Evolutionary conservation across 805 yeast genomes (phyloP), one percentile per base, ranked within the genome.

Genomic region (Starmerella gropengiesseri): DNA sequence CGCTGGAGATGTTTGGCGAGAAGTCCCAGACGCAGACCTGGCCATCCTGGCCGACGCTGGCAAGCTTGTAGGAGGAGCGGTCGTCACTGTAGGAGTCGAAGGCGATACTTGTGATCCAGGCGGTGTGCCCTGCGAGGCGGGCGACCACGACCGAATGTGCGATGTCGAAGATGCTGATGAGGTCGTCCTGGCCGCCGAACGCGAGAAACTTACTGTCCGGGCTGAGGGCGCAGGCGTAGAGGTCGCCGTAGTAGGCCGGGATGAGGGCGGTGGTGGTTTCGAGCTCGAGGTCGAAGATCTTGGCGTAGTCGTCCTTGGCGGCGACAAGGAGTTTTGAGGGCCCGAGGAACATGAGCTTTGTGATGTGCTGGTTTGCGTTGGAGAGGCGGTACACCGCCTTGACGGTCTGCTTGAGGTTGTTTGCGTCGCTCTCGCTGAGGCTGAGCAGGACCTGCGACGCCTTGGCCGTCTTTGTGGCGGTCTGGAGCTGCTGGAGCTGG

Each of bases 241-340:
- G 60, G 0, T 85, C 84, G 27, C 79, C 82, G 56, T 76, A 81
- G 53, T 76, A 78, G 27, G 79, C 70, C 4, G 82, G 75, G 26
- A 74, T 58, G 1, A 78, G 62, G 51, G 78, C 87, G 1, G 73
- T 53, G 4, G 71, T 44, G 9, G 42, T 44, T 47, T 72, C 75
- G 5, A 55, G 57, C 19, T 55, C 52, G 2, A 78, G 56, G 55
- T 78, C 79, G 36, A 81, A 62, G 14, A 81, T 51, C 36, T 81
- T 61, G 20, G 77, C 61, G 47, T 70, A 71, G 2, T 86, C 91
- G 55, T 79, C 85, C 47, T 75, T 81, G 6, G 75, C 64, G 0
- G 80, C 73, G n/a, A 76, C 55, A 0, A 76, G 71, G 7, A 73
- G 40, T 5, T 72, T 35, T 26, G 64, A 28, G 9, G 40, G 30